Evolutionary conservation across 225 moss, liverwort and hornwort genomes (phyloP).

Genomic region (Takakia lepidozioides): DNA sequence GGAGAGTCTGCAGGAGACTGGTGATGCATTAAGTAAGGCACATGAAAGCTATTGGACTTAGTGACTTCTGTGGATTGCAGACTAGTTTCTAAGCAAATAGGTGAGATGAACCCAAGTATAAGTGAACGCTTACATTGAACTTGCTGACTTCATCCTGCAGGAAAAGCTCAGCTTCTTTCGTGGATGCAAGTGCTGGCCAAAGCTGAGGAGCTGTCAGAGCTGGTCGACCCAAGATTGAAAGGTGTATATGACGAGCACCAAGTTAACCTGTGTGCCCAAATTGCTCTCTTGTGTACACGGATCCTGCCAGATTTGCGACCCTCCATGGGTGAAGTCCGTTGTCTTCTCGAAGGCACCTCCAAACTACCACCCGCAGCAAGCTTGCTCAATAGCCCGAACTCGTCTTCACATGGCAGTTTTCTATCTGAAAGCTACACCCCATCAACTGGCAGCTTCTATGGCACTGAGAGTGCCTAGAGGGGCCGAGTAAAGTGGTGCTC

Average conservation of each 20-base stretch:
- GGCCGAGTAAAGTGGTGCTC: too few relatives aligned
- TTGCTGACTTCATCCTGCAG: too few relatives aligned
- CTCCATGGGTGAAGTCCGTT: conserved; percentile 58
- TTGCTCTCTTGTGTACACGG: conserved; percentile 64
- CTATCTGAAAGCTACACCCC: conserved; percentile 38
- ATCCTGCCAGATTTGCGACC: conserved; percentile 64
- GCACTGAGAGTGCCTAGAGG: too few relatives aligned
- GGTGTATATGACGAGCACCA: conserved; percentile 65
- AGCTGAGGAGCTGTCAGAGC: conserved; percentile 57
- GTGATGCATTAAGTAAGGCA: too few relatives aligned
- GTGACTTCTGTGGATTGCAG: too few relatives aligned
- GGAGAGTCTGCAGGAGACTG: too few relatives aligned
- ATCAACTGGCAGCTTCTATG: conserved; percentile 44
- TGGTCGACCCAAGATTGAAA: conserved; percentile 55
- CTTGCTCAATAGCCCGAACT: conserved; percentile 35
- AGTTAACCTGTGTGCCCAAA: conserved; percentile 62
- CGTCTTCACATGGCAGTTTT: conserved; percentile 51
- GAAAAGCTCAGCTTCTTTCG: conserved; percentile 39
- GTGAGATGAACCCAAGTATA: too few relatives aligned
- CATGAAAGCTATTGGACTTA: too few relatives aligned
- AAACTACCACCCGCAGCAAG: conserved; percentile 41
- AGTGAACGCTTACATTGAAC: too few relatives aligned
- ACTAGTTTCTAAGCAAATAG: too few relatives aligned
- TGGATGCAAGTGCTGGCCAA: conserved; percentile 73
- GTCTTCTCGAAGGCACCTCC: conserved; percentile 53